Evolutionary conservation across 2,329 filamentous ascomycete species (phyloP).

Genomic region (Septoria petroselini): DNA sequence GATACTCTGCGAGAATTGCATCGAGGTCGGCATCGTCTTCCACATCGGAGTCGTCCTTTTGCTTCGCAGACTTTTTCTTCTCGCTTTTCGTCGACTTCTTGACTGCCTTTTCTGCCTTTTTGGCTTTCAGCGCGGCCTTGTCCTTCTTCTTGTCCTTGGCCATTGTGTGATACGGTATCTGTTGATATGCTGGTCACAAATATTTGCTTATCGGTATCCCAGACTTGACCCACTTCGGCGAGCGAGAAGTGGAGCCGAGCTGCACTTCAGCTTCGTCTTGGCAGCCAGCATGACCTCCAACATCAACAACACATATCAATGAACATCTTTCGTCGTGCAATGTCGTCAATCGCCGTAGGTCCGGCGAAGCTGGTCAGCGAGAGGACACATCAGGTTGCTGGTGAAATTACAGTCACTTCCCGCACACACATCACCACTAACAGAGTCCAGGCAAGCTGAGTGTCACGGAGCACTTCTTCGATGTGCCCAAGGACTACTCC

Average conservation of each 20-base stretch:
- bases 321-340: conserved; percentile 30
- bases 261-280: conserved; percentile 6
- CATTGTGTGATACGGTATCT: conserved; percentile 40
- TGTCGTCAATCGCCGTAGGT: conserved; percentile 36
- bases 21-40: conserved; percentile 91
- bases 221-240: conserved; percentile 3
- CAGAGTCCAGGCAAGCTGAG: conserved; percentile 61
- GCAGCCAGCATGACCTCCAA: conserved; percentile 2
- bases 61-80: conserved; percentile 63
- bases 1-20: conserved; percentile 87
- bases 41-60: conserved; percentile 80
- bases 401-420: conserved; percentile 29
- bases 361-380: conserved; percentile 50
- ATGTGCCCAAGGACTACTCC: conserved; percentile 76
- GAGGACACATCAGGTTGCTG: conserved; percentile 45
- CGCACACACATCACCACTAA: not conserved
- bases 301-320: conserved; percentile 13
- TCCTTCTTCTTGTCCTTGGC: conserved; percentile 50
- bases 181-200: not conserved
- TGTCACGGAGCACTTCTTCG: conserved; percentile 80
- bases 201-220: not conserved
- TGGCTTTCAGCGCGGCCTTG: conserved; percentile 36
- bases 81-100: conserved; percentile 69
- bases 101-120: conserved; percentile 69
- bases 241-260: conserved; percentile 1